Evolutionary conservation across 1,139 yeast genomes (phyloP).

Genomic region (Barnettozyma hawaiiensis): DNA sequence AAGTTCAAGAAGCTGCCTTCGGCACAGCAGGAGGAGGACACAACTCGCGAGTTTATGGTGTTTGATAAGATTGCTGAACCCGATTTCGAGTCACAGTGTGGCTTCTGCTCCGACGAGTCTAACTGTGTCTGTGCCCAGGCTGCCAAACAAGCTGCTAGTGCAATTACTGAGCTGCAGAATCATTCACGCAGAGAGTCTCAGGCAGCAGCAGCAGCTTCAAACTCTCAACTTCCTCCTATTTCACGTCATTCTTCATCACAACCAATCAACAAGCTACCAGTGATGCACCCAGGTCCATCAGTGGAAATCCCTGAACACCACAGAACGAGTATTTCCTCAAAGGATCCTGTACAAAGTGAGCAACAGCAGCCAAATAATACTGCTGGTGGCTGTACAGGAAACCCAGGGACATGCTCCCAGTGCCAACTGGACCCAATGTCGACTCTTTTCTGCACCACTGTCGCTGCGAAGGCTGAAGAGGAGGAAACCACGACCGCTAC

Average conservation of each 20-base stretch:
- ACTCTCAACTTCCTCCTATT: constrained; percentile 23
- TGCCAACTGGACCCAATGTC: constrained; percentile 89
- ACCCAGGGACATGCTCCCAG: constrained; percentile 82
- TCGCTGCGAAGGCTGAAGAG: constrained; percentile 49
- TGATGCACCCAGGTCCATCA: constrained; percentile 64
- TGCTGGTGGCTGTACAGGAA: constrained; percentile 63
- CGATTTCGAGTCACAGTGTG: constrained; percentile 54
- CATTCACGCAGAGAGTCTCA: constrained; percentile 21
- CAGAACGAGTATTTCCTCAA: constrained; percentile 20
- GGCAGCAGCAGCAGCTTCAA: constrained; percentile 15
- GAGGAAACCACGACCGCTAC: too few species aligned
- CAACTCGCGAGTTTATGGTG: constrained; percentile 22
- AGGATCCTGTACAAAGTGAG: constrained; percentile 13
- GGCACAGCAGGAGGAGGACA: constrained; percentile 13
- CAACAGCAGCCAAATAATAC: constrained; percentile 7
- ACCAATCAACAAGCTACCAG: constrained; percentile 38
- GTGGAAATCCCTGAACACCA: constrained; percentile 35
- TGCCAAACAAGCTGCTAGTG: constrained; percentile 44
- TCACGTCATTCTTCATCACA: constrained; percentile 22
- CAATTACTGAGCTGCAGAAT: constrained; percentile 24
- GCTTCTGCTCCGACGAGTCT: constrained; percentile 87
- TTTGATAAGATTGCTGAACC: constrained; percentile 30
- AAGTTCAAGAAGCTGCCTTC: constrained; percentile 15
- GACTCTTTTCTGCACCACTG: constrained; percentile 79
- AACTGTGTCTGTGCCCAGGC: constrained; percentile 92